Conservation (phyloP, 1,284 basidiomycete genomes). For the Hemileia vastatrix region DNA sequence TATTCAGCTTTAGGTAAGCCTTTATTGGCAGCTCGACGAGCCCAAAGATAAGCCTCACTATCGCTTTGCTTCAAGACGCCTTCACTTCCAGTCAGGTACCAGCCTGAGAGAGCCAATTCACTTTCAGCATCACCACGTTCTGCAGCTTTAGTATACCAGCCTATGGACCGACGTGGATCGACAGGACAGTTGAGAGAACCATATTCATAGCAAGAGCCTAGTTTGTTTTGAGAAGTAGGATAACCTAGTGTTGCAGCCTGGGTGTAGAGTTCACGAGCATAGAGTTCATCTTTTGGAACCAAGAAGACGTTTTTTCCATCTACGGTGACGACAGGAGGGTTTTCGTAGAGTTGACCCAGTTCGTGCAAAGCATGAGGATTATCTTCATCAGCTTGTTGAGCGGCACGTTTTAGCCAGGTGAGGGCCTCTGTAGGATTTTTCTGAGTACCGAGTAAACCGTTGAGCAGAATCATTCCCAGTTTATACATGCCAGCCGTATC, state of each 20-base stretch:
- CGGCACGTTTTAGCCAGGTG: constrained; percentile 87
- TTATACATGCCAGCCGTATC: constrained; percentile 99
- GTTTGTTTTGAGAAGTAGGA: constrained; percentile 84
- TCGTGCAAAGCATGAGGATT: constrained; percentile 97
- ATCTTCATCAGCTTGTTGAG: constrained; percentile 93
- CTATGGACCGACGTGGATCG: constrained; percentile 84
- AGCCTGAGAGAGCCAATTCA: constrained; percentile 88
- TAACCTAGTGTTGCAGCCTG: constrained; percentile 91
- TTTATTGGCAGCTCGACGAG: constrained; percentile 46
- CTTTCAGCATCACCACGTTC: constrained; percentile 90
- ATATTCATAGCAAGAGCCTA: constrained; percentile 91
- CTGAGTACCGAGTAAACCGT: constrained; percentile 72
- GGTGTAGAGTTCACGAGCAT: constrained; percentile 77
- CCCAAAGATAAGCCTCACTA: constrained; percentile 74
- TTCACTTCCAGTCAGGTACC: constrained; percentile 67
- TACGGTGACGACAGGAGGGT: no score
- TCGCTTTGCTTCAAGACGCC: constrained; percentile 95
- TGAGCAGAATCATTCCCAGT: constrained; percentile 85
- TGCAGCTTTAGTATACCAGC: constrained; percentile 98
- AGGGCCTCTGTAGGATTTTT: constrained; percentile 83
- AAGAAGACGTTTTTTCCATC: no score
- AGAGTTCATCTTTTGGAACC: constrained; percentile 55
- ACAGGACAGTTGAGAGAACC: constrained; percentile 79
- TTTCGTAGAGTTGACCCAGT: constrained; percentile 83
- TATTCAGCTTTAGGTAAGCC: constrained; percentile 51